Conservation (phyloP, 1,284 basidiomycete species). For the Gomphus bonarii region DNA sequence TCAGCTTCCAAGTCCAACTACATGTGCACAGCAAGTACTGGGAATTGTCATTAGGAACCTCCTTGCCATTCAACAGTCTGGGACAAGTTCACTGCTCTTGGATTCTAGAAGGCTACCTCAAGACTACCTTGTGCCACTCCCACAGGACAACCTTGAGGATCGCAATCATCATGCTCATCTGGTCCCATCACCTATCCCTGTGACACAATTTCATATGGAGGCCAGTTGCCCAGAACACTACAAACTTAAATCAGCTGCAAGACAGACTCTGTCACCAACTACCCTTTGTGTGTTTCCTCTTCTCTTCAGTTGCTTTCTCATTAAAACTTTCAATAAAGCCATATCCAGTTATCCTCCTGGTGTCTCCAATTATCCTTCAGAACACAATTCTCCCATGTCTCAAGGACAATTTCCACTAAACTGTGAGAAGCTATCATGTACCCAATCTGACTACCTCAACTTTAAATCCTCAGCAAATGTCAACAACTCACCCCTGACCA, state of each 20-base stretch:
- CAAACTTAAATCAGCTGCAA: constrained; percentile 7
- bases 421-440: background rate
- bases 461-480: background rate
- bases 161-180: constrained; percentile 3
- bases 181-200: background rate
- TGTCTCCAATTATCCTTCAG: background rate
- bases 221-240: too few relatives aligned
- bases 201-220: background rate
- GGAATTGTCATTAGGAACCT: too few relatives aligned
- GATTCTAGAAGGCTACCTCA: too few relatives aligned
- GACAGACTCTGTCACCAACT: background rate
- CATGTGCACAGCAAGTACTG: too few relatives aligned
- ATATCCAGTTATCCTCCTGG: background rate
- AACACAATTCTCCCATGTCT: background rate
- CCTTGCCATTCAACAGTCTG: too few relatives aligned
- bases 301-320: background rate
- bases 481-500: background rate
- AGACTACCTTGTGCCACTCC: constrained; percentile 4
- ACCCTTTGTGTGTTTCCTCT: background rate
- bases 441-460: background rate
- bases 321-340: background rate
- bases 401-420: background rate
- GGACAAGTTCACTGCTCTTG: too few relatives aligned
- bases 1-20: too few relatives aligned
- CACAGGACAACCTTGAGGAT: constrained; percentile 10